Evolutionary conservation across 768 basidiomycete species (phyloP), one percentile per base, ranked within the genome.

Genomic region (Tylopilus vinaceipallidus): DNA sequence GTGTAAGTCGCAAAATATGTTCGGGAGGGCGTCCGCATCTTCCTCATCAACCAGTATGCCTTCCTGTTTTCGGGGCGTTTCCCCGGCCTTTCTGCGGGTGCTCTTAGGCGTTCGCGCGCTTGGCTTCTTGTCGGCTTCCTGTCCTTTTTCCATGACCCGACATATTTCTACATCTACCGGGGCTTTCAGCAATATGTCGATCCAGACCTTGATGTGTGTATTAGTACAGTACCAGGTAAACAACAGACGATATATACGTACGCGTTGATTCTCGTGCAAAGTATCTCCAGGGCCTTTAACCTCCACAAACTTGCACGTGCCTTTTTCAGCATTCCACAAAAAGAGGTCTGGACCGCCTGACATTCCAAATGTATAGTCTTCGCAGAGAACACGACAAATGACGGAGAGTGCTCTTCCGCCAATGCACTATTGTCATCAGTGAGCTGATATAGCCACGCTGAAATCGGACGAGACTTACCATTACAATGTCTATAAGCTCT

Each of bases 281-380:
- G 61, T 72, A 70, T 99, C 97, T 5, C 90, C 89, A 0, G 95
- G 95, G 1, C 95, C 92, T 67, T 99, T 99, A 52, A 99, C 93
- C 60, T 99, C 97, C 19, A 94, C 87, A 62, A 98, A 98, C 59
- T 86, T 86, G 64, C 83, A 87, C 19, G 73, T 61, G 22, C 71
- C 64, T 45, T 75, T 69, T 43, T 75, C 68, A 6, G 69, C 60
- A 48, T 93, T 81, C 95, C 95, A 98, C 2, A 98, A 69, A 52
- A 95, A 82, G 8, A 98, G 75, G 72, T 99, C 95, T 2, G 95
- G 97, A 0, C 91, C 88, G 0, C 97, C 95, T 22, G 88, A 86
- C 29, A 78, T 75, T 20, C 93, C 78, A 29, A 84, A 85, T 2
- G 75, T 74, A 64, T 97, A 98, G 61, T 97, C 89, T 68, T 98